Percentiles rank a stretch among this genome's conserved stretches.
Conservation (phyloP, 106 monocot species). For the Dioscorea dumetorum region DNA sequence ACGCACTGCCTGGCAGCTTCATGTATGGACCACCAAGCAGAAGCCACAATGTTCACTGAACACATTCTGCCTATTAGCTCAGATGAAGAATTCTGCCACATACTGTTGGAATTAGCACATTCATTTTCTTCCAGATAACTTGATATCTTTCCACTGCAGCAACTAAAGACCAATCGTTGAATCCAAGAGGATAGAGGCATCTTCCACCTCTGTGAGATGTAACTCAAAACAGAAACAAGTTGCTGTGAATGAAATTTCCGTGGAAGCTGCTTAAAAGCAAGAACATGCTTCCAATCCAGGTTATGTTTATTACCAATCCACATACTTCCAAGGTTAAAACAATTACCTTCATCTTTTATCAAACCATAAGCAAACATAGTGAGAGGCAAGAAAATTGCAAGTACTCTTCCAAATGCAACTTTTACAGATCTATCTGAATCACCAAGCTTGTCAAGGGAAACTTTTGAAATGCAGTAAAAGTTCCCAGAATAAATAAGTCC, state of each 20-base stretch:
- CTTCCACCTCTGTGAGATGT: conserved; percentile 88
- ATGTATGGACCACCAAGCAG: conserved; percentile 90
- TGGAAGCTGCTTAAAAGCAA: conserved; percentile 53
- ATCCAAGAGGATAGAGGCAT: conserved; percentile 86
- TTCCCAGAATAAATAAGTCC: conserved; percentile 46
- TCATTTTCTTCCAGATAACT: conserved; percentile 33
- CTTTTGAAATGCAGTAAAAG: conserved; percentile 42
- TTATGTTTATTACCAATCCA: conserved; percentile 10
- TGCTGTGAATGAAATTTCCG: conserved; percentile 71
- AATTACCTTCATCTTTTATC: conserved; percentile 18
- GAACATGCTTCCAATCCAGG: conserved; percentile 60
- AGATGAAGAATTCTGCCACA: conserved; percentile 23
- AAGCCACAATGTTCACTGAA: conserved; percentile 73
- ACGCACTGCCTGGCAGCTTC: conserved; percentile 83
- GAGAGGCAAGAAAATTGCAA: conserved; percentile 56
- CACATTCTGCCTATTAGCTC: conserved; percentile 52
- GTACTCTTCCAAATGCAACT: conserved; percentile 43
- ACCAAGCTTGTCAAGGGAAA: conserved; percentile 73
- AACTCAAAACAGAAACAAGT: conserved; percentile 80
- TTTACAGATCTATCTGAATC: conserved; percentile 62
- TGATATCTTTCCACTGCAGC: conserved; percentile 31
- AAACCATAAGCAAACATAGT: conserved; percentile 50
- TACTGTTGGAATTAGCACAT: conserved; percentile 11
- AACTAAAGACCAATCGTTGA: conserved; percentile 65
- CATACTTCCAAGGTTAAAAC: conserved; percentile 11